A percentile compares a stretch with the other conserved stretches of the same genome.
phyloP scores from a whole-genome alignment of 2,329 filamentous ascomycete genomes.

The Xylariomycetidae sp. region DNA sequence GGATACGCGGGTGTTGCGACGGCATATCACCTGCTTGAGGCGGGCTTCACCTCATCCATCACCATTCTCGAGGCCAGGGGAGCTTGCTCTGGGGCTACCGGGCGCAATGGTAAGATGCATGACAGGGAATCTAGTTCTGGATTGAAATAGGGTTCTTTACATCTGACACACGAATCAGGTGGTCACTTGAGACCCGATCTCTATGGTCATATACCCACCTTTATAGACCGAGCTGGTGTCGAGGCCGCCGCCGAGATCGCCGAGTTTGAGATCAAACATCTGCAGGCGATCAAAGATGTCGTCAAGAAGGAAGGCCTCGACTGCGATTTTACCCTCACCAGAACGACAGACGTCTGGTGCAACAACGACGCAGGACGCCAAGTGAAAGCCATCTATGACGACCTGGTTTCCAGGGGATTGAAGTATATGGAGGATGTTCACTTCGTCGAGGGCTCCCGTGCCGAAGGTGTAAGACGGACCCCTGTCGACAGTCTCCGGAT shows the following conservation, averaged over 20 bases:
- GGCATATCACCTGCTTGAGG: slow-evolving; percentile 22
- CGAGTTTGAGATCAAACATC: slow-evolving; percentile 34
- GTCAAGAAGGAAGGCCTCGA: slow-evolving; percentile 36
- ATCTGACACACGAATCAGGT: slow-evolving; percentile 17
- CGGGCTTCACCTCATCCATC: slow-evolving; percentile 23
- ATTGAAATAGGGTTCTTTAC: neutral
- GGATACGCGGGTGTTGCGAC: slow-evolving; percentile 16
- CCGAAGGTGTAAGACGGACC: slow-evolving; percentile 3
- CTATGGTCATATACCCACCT: slow-evolving; percentile 28
- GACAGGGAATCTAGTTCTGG: neutral
- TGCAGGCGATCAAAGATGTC: slow-evolving; percentile 33
- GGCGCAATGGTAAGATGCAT: slow-evolving; percentile 27
- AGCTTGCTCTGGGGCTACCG: slow-evolving; percentile 39
- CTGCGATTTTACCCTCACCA: slow-evolving; percentile 35
- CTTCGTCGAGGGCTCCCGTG: slow-evolving; percentile 1
- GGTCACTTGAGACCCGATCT: slow-evolving; percentile 38
- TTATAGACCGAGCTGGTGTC: slow-evolving; percentile 23
- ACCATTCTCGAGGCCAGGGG: slow-evolving; percentile 34
- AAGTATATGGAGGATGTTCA: slow-evolving; percentile 3
- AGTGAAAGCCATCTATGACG: neutral
- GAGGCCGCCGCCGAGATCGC: slow-evolving; percentile 33
- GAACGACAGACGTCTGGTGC: slow-evolving; percentile 31
- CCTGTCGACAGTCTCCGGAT: no score
- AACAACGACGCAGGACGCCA: neutral
- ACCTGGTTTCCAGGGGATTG: slow-evolving; percentile 1